Evolutionary conservation across 495 filamentous ascomycete species (phyloP).

Genomic region (Neurospora africana): DNA sequence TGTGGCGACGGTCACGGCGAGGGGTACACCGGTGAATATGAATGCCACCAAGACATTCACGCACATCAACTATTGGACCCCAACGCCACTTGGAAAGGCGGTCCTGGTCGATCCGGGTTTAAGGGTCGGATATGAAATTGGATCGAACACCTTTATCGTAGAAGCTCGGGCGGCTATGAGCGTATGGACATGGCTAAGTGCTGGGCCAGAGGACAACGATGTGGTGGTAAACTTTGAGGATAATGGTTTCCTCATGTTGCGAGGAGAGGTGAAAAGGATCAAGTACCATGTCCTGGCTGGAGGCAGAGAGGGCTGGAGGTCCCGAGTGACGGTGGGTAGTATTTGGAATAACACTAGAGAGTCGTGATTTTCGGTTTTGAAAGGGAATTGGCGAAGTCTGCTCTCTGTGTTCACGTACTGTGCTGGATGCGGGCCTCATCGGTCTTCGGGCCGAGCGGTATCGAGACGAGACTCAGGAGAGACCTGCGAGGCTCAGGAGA

Average conservation of each 20-base stretch:
- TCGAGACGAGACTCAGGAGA: background rate
- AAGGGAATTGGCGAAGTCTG: background rate
- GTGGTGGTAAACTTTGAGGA: constrained; percentile 50
- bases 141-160: constrained; percentile 40
- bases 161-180: constrained; percentile 48
- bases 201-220: constrained; percentile 36
- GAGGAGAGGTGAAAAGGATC: constrained; percentile 39
- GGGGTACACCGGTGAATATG: constrained; percentile 44
- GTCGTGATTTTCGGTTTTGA: constrained; percentile 1
- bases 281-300: constrained; percentile 41
- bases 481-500: background rate
- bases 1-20: constrained; percentile 42
- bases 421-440: background rate
- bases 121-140: constrained; percentile 29
- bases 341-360: constrained; percentile 52
- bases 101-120: constrained; percentile 47
- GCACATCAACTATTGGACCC: constrained; percentile 48
- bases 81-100: constrained; percentile 41
- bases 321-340: constrained; percentile 47
- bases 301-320: constrained; percentile 37
- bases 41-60: constrained; percentile 37
- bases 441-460: background rate
- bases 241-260: constrained; percentile 49
- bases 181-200: constrained; percentile 57
- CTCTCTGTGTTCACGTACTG: background rate